Base-by-base conservation (phyloP, 2,329 filamentous ascomycete species). In the Fusarium torreyae region DNA sequence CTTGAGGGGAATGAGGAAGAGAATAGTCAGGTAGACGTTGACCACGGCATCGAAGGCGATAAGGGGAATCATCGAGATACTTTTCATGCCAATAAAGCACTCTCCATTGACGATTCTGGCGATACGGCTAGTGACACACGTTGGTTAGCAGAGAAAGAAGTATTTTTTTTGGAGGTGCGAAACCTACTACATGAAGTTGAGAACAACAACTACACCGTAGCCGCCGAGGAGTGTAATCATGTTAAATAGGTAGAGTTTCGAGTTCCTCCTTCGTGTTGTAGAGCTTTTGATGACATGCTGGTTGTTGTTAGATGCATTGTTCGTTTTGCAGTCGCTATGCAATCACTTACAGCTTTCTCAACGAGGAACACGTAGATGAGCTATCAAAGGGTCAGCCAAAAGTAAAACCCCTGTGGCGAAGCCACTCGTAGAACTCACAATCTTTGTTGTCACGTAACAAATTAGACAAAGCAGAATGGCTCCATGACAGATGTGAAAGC, bases 301-400 rank as follows among this genome's bases (percentile, higher is more conserved):
- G 6, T 13, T 3, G 6, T 13, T 66, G 51, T 52, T 28, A 63
- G 45, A 33, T 15, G 20, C 18, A 15, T n/a, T 28, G 24, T 17
- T 24, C 20, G 24, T 22, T 6, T n/a, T 34, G 1, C 22, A 14
- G 14, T 14, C 10, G 24, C 6, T n/a, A 7, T 28, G 24, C 9
- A 18, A 14, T 38, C 10, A 78, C 83, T 74, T 77, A 88, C 87
- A 43, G 86, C 88, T 77, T 88, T 89, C 74, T 91, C 89, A 1
- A 89, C 88, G 4, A 91, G 79, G 73, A 91, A 91, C 26, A 88
- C 81, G 71, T 91, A 91, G n/a, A 90, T 87, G 22, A 90, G 77
- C 79, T 85, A 39, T 7, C 10, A 7, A 11, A 18, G 24, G 20
- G 26, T 50, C 22, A 63, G 40, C 14, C 10, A 34, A 56, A 31